Evolutionary conservation across 305 asterid genomes (phyloP), one percentile per base, ranked within the genome.

Genomic region (Lippia alba): DNA sequence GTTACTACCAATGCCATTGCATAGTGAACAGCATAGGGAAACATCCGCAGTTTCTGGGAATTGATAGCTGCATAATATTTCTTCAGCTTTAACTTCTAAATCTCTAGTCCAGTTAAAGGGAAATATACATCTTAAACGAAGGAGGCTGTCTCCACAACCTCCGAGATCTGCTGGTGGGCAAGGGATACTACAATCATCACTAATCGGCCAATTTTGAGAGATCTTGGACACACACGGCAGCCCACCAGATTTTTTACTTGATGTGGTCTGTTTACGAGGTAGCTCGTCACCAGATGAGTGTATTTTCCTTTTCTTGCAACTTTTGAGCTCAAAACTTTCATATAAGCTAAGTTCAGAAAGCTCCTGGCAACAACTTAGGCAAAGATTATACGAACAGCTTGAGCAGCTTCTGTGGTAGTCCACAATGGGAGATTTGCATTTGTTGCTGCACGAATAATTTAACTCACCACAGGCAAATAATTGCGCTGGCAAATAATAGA

Each of bases 361-460:
- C 77, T 87, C 97, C 77, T 76, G 78, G 76, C 96, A 87, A 76
- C 99, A 95, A 80, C 81, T 73, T 75, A 95, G 81, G 84, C 99
- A 95, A 77, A 95, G 90, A 73, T 81, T 85, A 76, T 87, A 95
- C 4, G 94, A 89, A 66, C 99, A 95, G 59, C 80, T 84, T 54
- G 82, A 44, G 84, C 99, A 95, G 80, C 89, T 87, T 85, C 97
- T 85, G 64, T 92, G 96, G 84, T 89, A 92, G 90, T 95, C 96
- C 73, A 87, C 74, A 77, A 92, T 85, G 64, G 91, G 80, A 51
- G 81, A 70, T 71, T 82, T 85, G 86, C 99, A 95, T 76, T 79
- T 87, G 79, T 80, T 84, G 87, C 98, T 92, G 91, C 78, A 66
- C 64, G 71, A 36, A 74, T 59, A 76, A 73, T 70, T 77, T 33